Conservation (phyloP, 306 rosid species). For the Quercus alba region DNA sequence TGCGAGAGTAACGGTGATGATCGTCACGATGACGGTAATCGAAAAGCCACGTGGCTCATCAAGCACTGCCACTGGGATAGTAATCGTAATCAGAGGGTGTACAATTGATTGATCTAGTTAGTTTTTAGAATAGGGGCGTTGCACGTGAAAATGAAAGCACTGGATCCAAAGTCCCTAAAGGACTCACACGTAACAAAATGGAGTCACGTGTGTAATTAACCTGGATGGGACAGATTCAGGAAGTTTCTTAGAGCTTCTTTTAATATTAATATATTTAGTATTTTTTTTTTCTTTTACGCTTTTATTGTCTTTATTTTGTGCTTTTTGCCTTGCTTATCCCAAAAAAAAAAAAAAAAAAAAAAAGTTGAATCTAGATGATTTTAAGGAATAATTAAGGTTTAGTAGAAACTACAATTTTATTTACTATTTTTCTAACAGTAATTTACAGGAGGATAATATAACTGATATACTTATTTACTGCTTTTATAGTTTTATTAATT, state of each 20-base stretch:
- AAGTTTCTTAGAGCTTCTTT: constrained; percentile 46
- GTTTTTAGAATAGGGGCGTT: background rate
- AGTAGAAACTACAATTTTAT: background rate
- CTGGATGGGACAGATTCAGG: constrained; percentile 45
- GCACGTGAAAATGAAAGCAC: constrained; percentile 14
- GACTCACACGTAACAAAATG: constrained; percentile 39
- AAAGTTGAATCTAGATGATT: background rate
- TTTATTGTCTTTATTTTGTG: background rate
- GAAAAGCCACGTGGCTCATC: constrained; percentile 50
- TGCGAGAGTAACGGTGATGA: constrained; percentile 22
- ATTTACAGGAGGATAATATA: background rate
- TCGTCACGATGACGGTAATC: constrained; percentile 2
- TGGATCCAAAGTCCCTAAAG: constrained; percentile 39
- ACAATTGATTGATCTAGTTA: constrained; percentile 36
- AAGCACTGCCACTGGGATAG: constrained; percentile 36
- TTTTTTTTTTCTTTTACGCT: background rate
- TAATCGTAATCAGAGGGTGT: constrained; percentile 42
- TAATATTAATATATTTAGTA: background rate
- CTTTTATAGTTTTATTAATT: too few relatives aligned
- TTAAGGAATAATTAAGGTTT: background rate
- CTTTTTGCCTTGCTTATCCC: too few relatives aligned
- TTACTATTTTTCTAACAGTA: background rate
- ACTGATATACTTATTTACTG: too few relatives aligned
- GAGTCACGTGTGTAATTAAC: constrained; percentile 48
- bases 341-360: too few relatives aligned